Evolutionary conservation across 2,329 filamentous ascomycete genomes (phyloP), one percentile per base, ranked within the genome.

Genomic region (Macrophomina tecta): DNA sequence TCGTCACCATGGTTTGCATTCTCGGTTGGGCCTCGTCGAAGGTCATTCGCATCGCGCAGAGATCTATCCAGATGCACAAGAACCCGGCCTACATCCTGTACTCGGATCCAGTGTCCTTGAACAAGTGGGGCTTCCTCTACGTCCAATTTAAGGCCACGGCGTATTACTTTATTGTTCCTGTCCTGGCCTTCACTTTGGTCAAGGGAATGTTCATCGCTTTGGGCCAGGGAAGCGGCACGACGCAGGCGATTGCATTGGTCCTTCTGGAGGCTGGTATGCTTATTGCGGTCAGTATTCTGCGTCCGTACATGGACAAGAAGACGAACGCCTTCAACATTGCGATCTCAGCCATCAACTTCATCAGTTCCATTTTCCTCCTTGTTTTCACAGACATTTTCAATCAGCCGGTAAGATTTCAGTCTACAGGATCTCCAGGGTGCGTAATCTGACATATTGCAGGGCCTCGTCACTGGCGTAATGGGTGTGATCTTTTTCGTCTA

Each of bases 251-350:
- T 67, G 91, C 90, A 16, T 85, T 97, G 67, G 84, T 98, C 48
- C 83, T 97, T 68, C 88, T 97, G 66, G 94, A 98, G 79, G 90
- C 90, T 1, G 87, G 80, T 63, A 90, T 91, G 72, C 85, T 98
- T 66, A 90, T 97, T 72, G 88, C 82, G 28, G 89, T 93, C 66
- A 91, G 89, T 68, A 90, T 97, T 64, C 82, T 97, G 71, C 90
- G 92, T 68, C 94, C 94, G 18, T 98, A 93, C 91, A 98, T 98
- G 94, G 94, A 97, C 85, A 97, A 97, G 88, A 94, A 94, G 82
- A 97, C 93, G 69, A 98, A 97, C 80, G 90, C 90, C 56, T 97
- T 97, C 86, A 97, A 97, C 82, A 97, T 98, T 74, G 87, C 93
- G 68, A 97, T 97, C 73, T 91, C 89, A 69, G 90, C 88, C 53